Evolutionary conservation across 148 eudicot species (phyloP).

Genomic region (Nepenthes mirabilis): DNA sequence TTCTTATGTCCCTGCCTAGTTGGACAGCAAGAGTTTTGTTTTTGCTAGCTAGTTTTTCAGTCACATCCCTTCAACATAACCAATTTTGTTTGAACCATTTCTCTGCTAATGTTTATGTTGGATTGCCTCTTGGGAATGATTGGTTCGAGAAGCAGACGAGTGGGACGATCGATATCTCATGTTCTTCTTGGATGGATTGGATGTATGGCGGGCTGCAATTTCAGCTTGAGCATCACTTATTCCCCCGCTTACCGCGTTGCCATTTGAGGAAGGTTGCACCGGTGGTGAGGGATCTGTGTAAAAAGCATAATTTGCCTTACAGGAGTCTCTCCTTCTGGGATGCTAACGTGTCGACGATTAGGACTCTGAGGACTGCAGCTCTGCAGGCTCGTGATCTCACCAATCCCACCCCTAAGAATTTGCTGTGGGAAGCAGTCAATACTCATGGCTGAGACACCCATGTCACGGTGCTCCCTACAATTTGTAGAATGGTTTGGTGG

Average conservation of each 20-base stretch:
- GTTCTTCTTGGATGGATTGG: slow-evolving; percentile 75
- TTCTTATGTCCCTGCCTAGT: slow-evolving; percentile 45
- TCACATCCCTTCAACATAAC: slow-evolving; percentile 57
- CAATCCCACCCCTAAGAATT: slow-evolving; percentile 29
- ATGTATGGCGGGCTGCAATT: slow-evolving; percentile 80
- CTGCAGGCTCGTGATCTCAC: slow-evolving; percentile 52
- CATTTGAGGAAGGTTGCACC: slow-evolving; percentile 75
- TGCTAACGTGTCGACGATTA: slow-evolving; percentile 56
- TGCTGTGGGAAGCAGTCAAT: slow-evolving; percentile 82
- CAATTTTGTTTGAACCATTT: slow-evolving; percentile 81
- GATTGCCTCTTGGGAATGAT: slow-evolving; percentile 57
- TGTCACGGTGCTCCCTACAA: too few relatives aligned
- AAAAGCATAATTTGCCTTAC: slow-evolving; percentile 82
- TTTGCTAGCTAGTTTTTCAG: slow-evolving; percentile 45
- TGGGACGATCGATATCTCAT: slow-evolving; percentile 66
- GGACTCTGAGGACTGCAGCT: slow-evolving; percentile 56
- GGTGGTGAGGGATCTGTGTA: slow-evolving; percentile 52
- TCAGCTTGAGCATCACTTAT: slow-evolving; percentile 89
- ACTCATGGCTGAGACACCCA: slow-evolving; percentile 42
- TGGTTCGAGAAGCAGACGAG: slow-evolving; percentile 86
- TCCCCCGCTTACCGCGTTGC: slow-evolving; percentile 73
- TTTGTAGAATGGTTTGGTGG: too few relatives aligned
- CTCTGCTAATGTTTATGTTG: slow-evolving; percentile 67
- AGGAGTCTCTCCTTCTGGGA: slow-evolving; percentile 59
- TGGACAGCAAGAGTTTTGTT: slow-evolving; percentile 50